Evolutionary conservation across 257 asterid species (phyloP).

Genomic region (Solanum stenotomum): DNA sequence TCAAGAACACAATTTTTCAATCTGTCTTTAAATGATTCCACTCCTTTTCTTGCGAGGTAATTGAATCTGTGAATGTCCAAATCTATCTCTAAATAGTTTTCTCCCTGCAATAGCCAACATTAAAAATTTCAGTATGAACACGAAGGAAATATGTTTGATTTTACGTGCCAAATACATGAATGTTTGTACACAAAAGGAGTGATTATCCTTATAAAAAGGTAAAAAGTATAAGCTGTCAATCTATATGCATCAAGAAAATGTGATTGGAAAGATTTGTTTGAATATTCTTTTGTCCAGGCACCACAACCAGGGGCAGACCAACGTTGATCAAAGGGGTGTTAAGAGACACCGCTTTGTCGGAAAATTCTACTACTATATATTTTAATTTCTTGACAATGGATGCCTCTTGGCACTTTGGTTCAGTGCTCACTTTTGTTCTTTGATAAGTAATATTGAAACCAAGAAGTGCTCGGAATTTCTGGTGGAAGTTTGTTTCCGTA

Average conservation of each 20-base stretch:
- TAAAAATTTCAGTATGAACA: neutral
- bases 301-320: neutral
- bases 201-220: neutral
- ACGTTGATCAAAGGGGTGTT: neutral
- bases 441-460: neutral
- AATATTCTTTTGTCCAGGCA: neutral
- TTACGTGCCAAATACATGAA: neutral
- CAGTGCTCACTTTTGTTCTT: neutral
- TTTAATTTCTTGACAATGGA: neutral
- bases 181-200: neutral
- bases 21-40: conserved; percentile 76
- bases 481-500: neutral
- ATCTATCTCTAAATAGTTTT: conserved; percentile 86
- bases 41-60: conserved; percentile 85
- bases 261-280: neutral
- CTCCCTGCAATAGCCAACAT: conserved; percentile 48
- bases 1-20: conserved; percentile 71
- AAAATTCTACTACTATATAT: neutral
- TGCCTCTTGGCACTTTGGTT: neutral
- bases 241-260: neutral
- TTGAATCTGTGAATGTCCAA: conserved; percentile 83
- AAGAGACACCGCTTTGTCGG: neutral
- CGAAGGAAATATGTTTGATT: neutral
- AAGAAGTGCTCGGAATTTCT: neutral
- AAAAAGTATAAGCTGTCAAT: neutral